Evolutionary conservation across 371 early-diverging fungal genomes (phyloP), one percentile per base, ranked within the genome.

Genomic region (Modicella reniformis): DNA sequence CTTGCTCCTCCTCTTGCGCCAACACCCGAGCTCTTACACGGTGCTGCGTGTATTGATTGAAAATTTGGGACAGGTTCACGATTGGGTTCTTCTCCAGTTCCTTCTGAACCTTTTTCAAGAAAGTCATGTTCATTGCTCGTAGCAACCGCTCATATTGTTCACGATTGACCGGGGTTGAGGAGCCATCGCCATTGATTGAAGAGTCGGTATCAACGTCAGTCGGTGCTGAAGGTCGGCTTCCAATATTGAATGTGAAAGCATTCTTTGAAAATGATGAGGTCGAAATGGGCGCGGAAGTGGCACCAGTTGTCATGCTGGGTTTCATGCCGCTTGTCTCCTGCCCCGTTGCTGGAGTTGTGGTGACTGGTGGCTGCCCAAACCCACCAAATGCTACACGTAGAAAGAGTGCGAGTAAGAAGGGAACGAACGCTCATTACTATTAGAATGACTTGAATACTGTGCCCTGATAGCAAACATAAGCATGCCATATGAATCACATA

Each of bases 211-310:
- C 47, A 9, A 34, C 2, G 4, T 37, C 41, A 29, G 53, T 28
- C 41, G 32, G 13, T 19, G 28, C 30, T 49, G 25, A 64, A 8
- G 71, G 64, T 1, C 59, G 63, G 61, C 74, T 69, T n/a, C 74
- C 74, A 17, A 74, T 53, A 41, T 74, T 74, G 48, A 74, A 74
- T 1, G 69, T 74, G 41, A 74, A 74, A 0, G 65, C 44, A 3
- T 53, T 53, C 21, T 62, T 66, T n/a, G 62, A 44, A 26, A 72
- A 66, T 5, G 58, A 30, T 37, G 63, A 51, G 17, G 32, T 47
- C 47, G 58, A 37, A 5, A 1, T 13, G 2, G 59, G 30, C 17
- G 32, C 6, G 41, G 9, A 29, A 8, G 47, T 7, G 7, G 23
- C 48, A 25, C 21, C 10, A 30, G n/a, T 0, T 3, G 55, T 55